phyloP scores from a whole-genome alignment of 495 filamentous ascomycete genomes.

The Parathielavia hyrcaniae region DNA sequence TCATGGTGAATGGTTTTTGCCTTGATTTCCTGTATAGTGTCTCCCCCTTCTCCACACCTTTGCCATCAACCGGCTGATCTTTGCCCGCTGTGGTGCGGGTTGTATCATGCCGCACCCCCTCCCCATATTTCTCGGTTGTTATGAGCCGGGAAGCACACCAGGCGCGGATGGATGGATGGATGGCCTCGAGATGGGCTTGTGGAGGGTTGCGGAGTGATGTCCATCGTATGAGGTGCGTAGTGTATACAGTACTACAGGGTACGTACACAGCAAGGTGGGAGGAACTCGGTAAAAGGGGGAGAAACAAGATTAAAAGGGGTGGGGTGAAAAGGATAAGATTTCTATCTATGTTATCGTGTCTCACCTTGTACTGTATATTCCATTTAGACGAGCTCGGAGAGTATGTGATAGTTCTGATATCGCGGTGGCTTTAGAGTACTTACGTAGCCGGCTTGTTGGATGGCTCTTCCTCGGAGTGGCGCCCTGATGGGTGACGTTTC shows the following conservation, averaged over 20 bases:
- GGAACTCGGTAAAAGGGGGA: neutral
- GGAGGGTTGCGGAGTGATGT: neutral
- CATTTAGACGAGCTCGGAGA: no score
- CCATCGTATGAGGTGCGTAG: neutral
- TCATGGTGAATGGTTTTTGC: neutral
- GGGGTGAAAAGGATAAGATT: no score
- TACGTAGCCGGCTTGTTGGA: neutral
- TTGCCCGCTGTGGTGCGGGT: constrained; percentile 9
- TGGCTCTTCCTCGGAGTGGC: constrained; percentile 1
- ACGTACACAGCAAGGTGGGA: no score
- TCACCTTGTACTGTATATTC: neutral
- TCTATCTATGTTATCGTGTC: no score
- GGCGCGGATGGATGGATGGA: no score
- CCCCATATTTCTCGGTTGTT: neutral
- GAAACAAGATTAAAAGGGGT: no score
- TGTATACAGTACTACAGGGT: no score
- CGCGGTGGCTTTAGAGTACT: neutral
- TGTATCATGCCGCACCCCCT: neutral
- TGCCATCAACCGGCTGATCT: constrained; percentile 3
- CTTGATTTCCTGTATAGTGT: constrained; percentile 5
- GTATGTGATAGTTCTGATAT: neutral
- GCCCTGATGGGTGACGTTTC: neutral
- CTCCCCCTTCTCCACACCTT: constrained; percentile 1
- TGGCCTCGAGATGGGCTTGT: no score
- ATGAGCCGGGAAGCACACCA: neutral